Evolutionary conservation across 352 stramenopile species (phyloP), one percentile per base, ranked within the genome.

Genomic region (Globisporangium camurandrum): DNA sequence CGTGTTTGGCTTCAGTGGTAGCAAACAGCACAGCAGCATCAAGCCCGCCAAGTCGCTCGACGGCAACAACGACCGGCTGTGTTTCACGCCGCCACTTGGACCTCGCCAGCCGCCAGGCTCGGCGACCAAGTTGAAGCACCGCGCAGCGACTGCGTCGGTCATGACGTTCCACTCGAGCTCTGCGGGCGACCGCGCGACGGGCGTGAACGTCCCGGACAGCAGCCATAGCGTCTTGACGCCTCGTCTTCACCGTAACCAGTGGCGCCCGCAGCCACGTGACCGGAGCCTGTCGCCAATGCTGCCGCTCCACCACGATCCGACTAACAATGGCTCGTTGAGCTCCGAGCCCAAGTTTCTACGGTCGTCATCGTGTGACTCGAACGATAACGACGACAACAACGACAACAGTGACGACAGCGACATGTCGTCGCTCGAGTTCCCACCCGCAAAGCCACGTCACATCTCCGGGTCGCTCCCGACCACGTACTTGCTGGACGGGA

Each of bases 391-490:
- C 8, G 30, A 8, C 14, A 34, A 8, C 8, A 34, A 34, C 3
- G 30, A 34, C 30, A 12, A 34, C 30, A 12, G 9, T 34, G 30
- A 34, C 3, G 74, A 72, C 40, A 59, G 74, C 8, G 52, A 56
- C 9, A 34, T 46, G n/a, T 63, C 56, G 17, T 44, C 36, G 27
- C 44, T 57, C 23, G 56, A 63, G 9, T 1, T 34, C 8, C n/a
- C n/a, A n/a, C 56, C 46, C 30, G 46, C n/a, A 22, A 64, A 64
- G 43, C 41, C 57, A 10, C 62, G 64, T 2, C 69, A 70, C 9
- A 66, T 74, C 11, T 75, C 71, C 0, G 73, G 67, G n/a, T 89
- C 78, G 7, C 69, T 85, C 24, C 75, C 73, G 9, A 87, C 71
- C 23, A 70, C 78, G 12, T 85, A 75, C 46, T 71, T 84, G 42